phyloP scores from a whole-genome alignment of 306 rosid species.

The Prunus campanulata region DNA sequence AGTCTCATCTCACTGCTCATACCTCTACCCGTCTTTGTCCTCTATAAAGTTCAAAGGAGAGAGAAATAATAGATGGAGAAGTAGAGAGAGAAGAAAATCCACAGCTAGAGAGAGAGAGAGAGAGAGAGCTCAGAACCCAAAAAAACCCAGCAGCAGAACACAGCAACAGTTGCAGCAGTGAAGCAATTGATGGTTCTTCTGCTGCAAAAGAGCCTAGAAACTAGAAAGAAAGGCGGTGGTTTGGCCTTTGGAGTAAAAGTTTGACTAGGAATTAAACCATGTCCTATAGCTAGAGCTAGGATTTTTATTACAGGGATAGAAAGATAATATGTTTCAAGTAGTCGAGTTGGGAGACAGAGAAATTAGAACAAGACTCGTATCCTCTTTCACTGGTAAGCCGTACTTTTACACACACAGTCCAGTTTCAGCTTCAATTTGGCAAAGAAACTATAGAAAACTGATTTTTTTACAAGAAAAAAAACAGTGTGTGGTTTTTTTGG shows the following conservation, averaged over 20 bases:
- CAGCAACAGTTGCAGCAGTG: slow-evolving; percentile 18
- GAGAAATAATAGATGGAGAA: slow-evolving; percentile 13
- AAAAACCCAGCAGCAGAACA: slow-evolving; percentile 29
- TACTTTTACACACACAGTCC: slow-evolving; percentile 14
- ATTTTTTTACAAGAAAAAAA: neutral
- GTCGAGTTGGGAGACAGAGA: slow-evolving; percentile 11
- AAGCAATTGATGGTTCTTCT: slow-evolving; percentile 43
- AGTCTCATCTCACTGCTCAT: no score
- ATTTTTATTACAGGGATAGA: slow-evolving; percentile 1
- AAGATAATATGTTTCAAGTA: neutral
- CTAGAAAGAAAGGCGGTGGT: slow-evolving; percentile 44
- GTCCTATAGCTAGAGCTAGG: neutral
- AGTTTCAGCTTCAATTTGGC: slow-evolving; percentile 41
- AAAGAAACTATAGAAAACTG: neutral
- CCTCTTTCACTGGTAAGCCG: slow-evolving; percentile 54
- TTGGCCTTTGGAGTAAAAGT: slow-evolving; percentile 49
- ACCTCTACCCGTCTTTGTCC: slow-evolving; percentile 3
- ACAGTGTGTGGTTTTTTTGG: neutral
- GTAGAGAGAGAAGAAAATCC: slow-evolving; percentile 18
- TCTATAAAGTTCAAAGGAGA: slow-evolving; percentile 38
- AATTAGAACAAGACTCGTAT: neutral
- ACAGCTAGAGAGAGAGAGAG: slow-evolving; percentile 3
- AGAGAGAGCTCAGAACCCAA: slow-evolving; percentile 35
- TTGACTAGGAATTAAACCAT: slow-evolving; percentile 21
- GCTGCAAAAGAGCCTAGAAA: slow-evolving; percentile 19